Evolutionary conservation across 768 basidiomycete species (phyloP), one percentile per base, ranked within the genome.

Genomic region (Suillus subluteus): DNA sequence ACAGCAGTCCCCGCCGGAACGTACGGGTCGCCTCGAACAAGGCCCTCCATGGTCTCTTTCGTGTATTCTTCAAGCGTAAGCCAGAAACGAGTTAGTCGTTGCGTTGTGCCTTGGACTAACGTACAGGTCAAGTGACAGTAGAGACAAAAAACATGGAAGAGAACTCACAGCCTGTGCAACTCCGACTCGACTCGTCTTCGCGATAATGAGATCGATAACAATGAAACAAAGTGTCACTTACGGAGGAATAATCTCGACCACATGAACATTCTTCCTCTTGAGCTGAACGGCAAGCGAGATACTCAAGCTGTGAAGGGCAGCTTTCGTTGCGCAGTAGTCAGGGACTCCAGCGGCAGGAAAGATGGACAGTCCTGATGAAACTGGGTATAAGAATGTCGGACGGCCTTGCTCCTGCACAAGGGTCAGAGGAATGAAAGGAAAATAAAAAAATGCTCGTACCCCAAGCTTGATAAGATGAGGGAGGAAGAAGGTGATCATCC

Each of bases 211-310:
- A 52, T 30, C 41, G 50, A 37, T 37, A 23, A 54, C 40, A 11
- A 64, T 13, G 11, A 58, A 32, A 16, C 79, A 67, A 38, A 52
- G 48, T 12, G n/a, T 62, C 32, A 58, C 85, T 72, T 64, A 88
- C 84, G 88, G 88, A 13, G 87, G 87, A 6, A 86, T 75, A 30
- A 89, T 81, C 70, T 88, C 88, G 37, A 85, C 74, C 12, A 89
- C 83, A 59, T 84, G 78, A 16, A 89, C 79, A 32, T 84, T 82
- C 16, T 84, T 86, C 21, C 78, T 79, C 50, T 79, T 70, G 12
- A 88, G 78, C 70, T 87, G 84, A 0, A 71, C 73, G 58, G 80
- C 78, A 12, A 89, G 79, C 4, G 85, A 84, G 12, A 82, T 73
- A 30, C 79, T 78, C 67, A 87, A 82, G 64, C 83, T 87, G 69